These are phyloP conservation scores for Lumnitzera littorea DNA, from an alignment of 345 rosid species.

Conservation along the genomic window DNA sequence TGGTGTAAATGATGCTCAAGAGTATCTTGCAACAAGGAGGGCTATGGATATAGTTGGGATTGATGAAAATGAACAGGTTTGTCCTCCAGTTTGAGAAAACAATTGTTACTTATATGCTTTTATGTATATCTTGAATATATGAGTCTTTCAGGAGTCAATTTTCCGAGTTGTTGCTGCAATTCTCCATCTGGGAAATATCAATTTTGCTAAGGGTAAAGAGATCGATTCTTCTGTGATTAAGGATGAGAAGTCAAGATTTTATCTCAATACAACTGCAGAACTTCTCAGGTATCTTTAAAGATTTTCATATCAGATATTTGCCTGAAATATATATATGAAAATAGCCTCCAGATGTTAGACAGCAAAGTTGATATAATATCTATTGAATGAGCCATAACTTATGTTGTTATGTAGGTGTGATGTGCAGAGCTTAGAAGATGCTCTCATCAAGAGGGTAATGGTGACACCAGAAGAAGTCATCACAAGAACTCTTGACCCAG, in stretches of 20 bases:
- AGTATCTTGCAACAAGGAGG: slow-evolving; percentile 80
- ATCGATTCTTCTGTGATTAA: slow-evolving; percentile 80
- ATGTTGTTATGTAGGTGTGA: slow-evolving; percentile 48
- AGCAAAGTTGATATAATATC: too few species aligned
- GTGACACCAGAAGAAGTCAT: slow-evolving; percentile 92
- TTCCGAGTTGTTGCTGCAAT: slow-evolving; percentile 91
- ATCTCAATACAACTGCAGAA: slow-evolving; percentile 73
- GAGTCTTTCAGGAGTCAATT: slow-evolving; percentile 62
- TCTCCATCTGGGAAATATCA: slow-evolving; percentile 84
- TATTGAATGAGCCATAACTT: slow-evolving; percentile 2
- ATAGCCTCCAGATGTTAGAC: too few species aligned
- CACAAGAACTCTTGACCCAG: slow-evolving; percentile 76
- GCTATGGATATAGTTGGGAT: slow-evolving; percentile 95
- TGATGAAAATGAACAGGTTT: slow-evolving; percentile 55
- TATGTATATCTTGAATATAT: slow-evolving; percentile 22
- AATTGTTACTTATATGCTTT: background rate
- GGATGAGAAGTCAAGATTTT: slow-evolving; percentile 61
- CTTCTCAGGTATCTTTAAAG: slow-evolving; percentile 39
- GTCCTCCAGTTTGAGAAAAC: slow-evolving; percentile 7
- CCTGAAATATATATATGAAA: too few species aligned
- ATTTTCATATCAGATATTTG: too few species aligned
- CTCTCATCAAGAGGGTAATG: slow-evolving; percentile 82
- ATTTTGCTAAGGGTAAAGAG: slow-evolving; percentile 69
- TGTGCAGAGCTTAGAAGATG: slow-evolving; percentile 81
- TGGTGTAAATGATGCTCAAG: slow-evolving; percentile 77